Base-by-base conservation (phyloP, 805 yeast species). In the Kurtzmaniella fragi region DNA sequence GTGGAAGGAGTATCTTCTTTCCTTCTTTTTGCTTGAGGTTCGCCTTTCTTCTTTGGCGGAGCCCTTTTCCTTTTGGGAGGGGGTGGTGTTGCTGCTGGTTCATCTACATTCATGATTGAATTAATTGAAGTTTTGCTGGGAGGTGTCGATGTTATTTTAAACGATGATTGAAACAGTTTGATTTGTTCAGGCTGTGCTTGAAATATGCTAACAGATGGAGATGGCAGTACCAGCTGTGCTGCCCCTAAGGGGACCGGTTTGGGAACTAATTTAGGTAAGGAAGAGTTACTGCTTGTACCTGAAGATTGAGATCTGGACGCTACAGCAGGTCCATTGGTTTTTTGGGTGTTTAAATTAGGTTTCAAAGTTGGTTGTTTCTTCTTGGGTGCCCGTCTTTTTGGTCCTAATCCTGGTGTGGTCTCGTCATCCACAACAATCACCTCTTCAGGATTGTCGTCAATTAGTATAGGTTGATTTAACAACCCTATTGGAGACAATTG, bases 31-130 rank as follows among this genome's bases (percentile, higher is more conserved):
- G 34, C 69, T 5, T 77, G 76, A 10, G 40, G 42, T 20, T 38
- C 43, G 48, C 43, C 28, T 44, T 50, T 26, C 35, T 43, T 40
- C 41, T 44, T 46, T 2, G 44, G 28, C 10, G 49, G 43, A n/a
- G 49, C 43, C 26, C 49, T 42, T 35, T 48, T 47, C 32, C 42
- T 41, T 43, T 52, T 48, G 5, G 46, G 42, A 7, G 38, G 32
- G 4, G 38, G 38, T 3, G 41, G 30, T 10, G 42, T 17, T 17
- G 31, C 32, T 5, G 33, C n/a, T 13, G 34, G 32, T 5, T 59
- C 64, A 30, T 67, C 73, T 10, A 50, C 41, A 46, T 68, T 68
- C 39, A 68, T 67, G 31, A 68, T 60, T 11, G 71, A 61, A 38
- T 58, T 62, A 20, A 68, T 68, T 5, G 70, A 63, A 1, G 73